Base-by-base conservation (phyloP, 2,329 filamentous ascomycete genomes). In the Pseudocercospora crystallina region DNA sequence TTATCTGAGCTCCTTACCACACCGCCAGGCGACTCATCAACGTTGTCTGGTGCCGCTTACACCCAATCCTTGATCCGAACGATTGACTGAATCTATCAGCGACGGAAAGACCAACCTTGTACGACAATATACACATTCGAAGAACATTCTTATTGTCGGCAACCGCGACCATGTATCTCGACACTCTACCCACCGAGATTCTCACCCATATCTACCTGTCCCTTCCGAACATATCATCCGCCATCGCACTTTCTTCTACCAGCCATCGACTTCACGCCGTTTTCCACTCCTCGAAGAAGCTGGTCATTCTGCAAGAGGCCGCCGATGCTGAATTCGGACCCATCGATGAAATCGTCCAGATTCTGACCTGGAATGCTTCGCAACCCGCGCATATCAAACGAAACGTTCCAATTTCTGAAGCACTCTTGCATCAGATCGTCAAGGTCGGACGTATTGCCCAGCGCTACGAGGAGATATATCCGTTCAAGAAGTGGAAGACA, bases 381-480 rank as follows among this genome's bases (percentile, higher is more conserved):
- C 81, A 85, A 61, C 75, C 78, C 3, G 79, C 78, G 2, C 81
- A 84, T 61, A 57, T 79, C 31, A 67, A 72, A 38, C 80, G 81
- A 43, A 63, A 68, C 13, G 77, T 78, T 0, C 77, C 79, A 1
- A 71, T 83, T 46, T 82, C 80, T 1, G 68, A 78, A 44, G 73
- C 80, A 2, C 68, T 85, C 5, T 69, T 85, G 33, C 72, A 75
- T 53, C 80, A 84, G 57, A 71, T 83, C 37, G 68, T 82, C 17
- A 69, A 73, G 37, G 70, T 79, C 13, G 82, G 82, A 36, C 71
- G 73, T 11, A 70, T 82, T 1, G 82, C 81, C 4, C 73, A 75
- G 60, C 76, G 76, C 59, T 84, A 80, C 77, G 78, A 79, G 60
- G 72, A 74, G n/a, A 74, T 84, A n/a, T 85, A 83, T 60, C 80